Evolutionary conservation across 768 basidiomycete species (phyloP), one percentile per base, ranked within the genome.

Genomic region (Leccinum boreale): DNA sequence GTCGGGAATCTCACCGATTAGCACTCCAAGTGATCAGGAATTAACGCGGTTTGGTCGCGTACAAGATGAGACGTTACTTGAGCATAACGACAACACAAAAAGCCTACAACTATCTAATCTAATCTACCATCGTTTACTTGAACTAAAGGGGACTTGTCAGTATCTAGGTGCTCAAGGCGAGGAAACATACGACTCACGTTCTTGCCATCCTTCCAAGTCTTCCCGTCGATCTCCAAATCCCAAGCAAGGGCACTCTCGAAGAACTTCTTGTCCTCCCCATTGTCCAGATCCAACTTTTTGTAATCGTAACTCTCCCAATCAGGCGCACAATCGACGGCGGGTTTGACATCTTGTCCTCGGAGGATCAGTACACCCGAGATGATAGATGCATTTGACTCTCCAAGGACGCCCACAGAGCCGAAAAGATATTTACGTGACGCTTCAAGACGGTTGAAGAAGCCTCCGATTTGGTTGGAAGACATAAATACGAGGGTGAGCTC

Each of bases 401-500:
- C 96, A 58, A 95, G 85, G 21, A 99, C 97, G 72, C 92, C 94
- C 48, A 94, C 73, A 46, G 92, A 95, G 14, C 88, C 96, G 74
- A 98, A 97, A 62, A 95, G 82, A 81, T 97, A 96, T 75, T 97
- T 96, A 75, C 96, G 89, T 23, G 94, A 94, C 10, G 86, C 97
- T 78, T 98, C 97, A 9, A 99, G 86, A 57, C 97, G 92, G 83
- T 95, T 92, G 85, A 95, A 98, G 86, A 96, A 94, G 17, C 96
- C 96, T 58, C 85, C 85, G 68, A 97, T 85, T 75, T 90, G 91
- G 82, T 98, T 98, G 60, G 85, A 83, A 58, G 92, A 94, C 94
- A 93, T 98, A 84, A 92, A 98, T 53, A 83, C 83, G 74, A 86
- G 85, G 21, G 94, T 94, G 62, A 98, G 86, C 75, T 97, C 95